Conservation (phyloP, 164 flowering plant genomes). For the Litsea cubeba region DNA sequence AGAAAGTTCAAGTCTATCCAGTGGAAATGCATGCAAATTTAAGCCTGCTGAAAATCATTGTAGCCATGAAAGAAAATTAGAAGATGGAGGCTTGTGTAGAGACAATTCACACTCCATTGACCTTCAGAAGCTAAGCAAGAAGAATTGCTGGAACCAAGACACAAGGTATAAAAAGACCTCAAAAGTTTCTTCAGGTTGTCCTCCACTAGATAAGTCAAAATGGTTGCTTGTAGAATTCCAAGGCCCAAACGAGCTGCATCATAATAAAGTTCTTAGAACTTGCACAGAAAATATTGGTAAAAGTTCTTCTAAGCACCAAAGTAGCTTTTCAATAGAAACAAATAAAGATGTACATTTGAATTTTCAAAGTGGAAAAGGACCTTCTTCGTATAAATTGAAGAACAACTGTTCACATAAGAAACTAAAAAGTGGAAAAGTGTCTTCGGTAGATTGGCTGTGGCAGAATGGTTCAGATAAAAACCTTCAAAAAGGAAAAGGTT, state of each 20-base stretch:
- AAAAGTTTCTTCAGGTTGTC: neutral
- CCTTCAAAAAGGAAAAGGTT: conserved; percentile 10
- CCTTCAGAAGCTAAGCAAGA: neutral
- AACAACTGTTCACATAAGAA: neutral
- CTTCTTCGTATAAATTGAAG: neutral
- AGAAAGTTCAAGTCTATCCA: conserved; percentile 1
- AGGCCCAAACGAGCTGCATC: neutral
- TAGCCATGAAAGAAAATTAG: neutral
- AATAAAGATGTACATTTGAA: neutral
- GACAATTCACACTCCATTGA: neutral
- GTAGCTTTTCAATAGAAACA: neutral
- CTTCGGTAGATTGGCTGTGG: neutral
- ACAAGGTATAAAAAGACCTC: neutral
- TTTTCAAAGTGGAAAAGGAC: neutral
- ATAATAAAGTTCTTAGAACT: neutral
- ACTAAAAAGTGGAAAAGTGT: neutral
- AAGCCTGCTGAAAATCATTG: neutral
- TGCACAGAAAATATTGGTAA: neutral
- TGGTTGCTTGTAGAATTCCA: neutral
- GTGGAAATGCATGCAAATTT: neutral
- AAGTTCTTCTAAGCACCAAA: neutral
- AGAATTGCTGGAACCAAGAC: neutral
- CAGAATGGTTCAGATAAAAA: conserved; percentile 7
- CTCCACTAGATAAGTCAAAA: neutral
- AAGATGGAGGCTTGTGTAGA: neutral